Base-by-base conservation (phyloP, 352 stramenopile species). In the Phytophthora chlamydospora region DNA sequence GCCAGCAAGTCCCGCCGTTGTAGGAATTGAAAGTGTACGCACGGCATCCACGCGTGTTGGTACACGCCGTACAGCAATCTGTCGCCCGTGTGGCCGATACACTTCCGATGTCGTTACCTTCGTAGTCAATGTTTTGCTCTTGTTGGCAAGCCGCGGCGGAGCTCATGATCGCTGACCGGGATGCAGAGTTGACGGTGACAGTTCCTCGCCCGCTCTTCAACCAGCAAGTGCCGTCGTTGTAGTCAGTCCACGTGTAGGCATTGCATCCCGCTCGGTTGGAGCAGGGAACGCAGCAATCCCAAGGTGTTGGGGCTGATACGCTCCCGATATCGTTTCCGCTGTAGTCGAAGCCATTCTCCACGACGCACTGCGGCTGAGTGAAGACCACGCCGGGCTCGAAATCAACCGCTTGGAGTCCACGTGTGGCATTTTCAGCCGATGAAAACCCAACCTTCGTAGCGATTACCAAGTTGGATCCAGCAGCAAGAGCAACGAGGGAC, bases 241-340 rank as follows among this genome's bases (percentile, higher is more conserved):
- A 55, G 35, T 60, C 53, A 8, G 50, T 82, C 76, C 76, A 90
- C 16, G 78, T 74, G 48, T 73, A 84, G 1, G 71, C 76, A n/a
- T 61, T 68, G 61, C 72, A 83, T 29, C 46, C 46, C 16, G 53
- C 5, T 38, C 2, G 19, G 14, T 29, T 40, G n/a, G 38, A 53
- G 17, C 67, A 76, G 2, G 61, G 40, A 17, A 49, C 33, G 34
- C 68, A 75, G 43, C 53, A 77, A 45, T 66, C 63, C 34, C 56
- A 68, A 5, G 62, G 47, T 4, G 38, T 51, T 4, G 55, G 16
- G 10, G 51, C 42, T 6, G 14, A 34, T 3, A 16, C 34, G 43
- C 46, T 75, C 24, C 54, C 71, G 29, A 79, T 66, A 21, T 79
- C 71, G 47, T 76, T 74, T 16, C 63, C 66, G 17, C 53, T 36